These are phyloP conservation scores for Brassica cretica DNA, from an alignment of 345 rosid genomes.

Conservation along the genomic window DNA sequence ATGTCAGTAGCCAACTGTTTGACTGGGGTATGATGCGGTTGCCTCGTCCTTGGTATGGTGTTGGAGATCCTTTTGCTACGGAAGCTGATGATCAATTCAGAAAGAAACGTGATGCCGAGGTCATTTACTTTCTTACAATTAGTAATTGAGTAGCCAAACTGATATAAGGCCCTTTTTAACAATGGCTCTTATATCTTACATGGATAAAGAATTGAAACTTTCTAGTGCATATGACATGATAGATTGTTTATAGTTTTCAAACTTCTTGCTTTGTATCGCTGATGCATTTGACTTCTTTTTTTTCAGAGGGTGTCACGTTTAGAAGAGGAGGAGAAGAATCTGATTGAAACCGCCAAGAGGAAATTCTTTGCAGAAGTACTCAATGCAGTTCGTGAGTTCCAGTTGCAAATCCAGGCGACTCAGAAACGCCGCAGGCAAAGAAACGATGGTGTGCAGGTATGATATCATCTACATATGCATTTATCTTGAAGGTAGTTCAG, in stretches of 20 bases:
- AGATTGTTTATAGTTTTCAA: background rate
- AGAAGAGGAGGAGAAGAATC: conserved; percentile 84
- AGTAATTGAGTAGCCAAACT: no score
- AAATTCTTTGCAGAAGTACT: conserved; percentile 86
- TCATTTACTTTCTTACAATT: conserved; percentile 30
- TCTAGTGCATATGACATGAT: background rate
- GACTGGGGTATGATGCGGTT: conserved; percentile 98
- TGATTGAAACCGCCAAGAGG: conserved; percentile 73
- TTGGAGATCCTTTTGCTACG: conserved; percentile 84
- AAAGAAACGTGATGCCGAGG: conserved; percentile 98
- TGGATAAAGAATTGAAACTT: background rate
- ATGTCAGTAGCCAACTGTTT: conserved; percentile 69
- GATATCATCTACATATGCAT: background rate
- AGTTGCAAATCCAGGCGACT: conserved; percentile 75
- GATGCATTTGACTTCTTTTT: conserved; percentile 29
- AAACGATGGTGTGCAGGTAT: conserved; percentile 89
- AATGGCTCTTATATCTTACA: background rate
- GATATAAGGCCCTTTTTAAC: background rate
- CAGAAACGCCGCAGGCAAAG: conserved; percentile 93
- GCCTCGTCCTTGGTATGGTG: conserved; percentile 73
- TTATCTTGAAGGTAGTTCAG: background rate
- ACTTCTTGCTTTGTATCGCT: conserved; percentile 29
- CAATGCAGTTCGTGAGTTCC: conserved; percentile 90
- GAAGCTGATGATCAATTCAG: conserved; percentile 91
- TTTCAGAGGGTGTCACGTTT: conserved; percentile 82